Conservation (phyloP, 2,329 filamentous ascomycete genomes). For the Colletotrichum eleusines region DNA sequence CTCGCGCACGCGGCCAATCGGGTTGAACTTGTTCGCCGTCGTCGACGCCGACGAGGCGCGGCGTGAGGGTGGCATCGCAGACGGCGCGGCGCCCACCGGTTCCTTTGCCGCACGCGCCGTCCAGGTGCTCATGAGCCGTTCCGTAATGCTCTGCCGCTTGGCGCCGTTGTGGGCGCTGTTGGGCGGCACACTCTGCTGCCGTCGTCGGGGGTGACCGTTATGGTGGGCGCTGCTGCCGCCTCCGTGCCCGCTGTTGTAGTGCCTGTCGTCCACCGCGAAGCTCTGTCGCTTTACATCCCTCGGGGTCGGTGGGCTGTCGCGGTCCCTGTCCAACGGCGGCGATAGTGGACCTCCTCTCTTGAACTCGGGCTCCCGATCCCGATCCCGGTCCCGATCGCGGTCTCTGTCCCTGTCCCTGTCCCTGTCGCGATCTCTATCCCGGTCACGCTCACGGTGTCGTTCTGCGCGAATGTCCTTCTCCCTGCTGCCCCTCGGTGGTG, state of each 20-base stretch:
- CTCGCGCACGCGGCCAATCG: constrained; percentile 54
- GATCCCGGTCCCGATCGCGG: constrained; percentile 20
- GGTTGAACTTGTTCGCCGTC: constrained; percentile 48
- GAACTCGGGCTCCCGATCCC: constrained; percentile 6
- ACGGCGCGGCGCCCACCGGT: constrained; percentile 34
- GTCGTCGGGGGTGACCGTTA: constrained; percentile 26
- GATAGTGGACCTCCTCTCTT: not conserved
- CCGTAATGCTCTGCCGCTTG: constrained; percentile 57
- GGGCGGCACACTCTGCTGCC: constrained; percentile 27
- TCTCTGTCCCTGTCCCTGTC: constrained; percentile 39
- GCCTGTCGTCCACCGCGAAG: constrained; percentile 33
- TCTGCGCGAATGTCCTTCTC: constrained; percentile 24
- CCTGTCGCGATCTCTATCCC: constrained; percentile 27
- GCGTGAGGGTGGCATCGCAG: constrained; percentile 32
- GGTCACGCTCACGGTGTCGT: constrained; percentile 22
- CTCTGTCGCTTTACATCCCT: constrained; percentile 42
- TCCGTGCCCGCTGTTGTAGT: not conserved
- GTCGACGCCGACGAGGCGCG: constrained; percentile 43
- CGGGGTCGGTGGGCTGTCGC: constrained; percentile 43
- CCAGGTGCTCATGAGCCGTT: constrained; percentile 51
- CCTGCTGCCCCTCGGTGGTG: constrained; percentile 23
- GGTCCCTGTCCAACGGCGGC: constrained; percentile 23
- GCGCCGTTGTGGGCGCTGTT: constrained; percentile 25
- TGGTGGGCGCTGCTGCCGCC: constrained; percentile 7
- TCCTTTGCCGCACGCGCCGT: constrained; percentile 39